Conservation (phyloP, 768 basidiomycete species). For the Gyrodon lividus region DNA sequence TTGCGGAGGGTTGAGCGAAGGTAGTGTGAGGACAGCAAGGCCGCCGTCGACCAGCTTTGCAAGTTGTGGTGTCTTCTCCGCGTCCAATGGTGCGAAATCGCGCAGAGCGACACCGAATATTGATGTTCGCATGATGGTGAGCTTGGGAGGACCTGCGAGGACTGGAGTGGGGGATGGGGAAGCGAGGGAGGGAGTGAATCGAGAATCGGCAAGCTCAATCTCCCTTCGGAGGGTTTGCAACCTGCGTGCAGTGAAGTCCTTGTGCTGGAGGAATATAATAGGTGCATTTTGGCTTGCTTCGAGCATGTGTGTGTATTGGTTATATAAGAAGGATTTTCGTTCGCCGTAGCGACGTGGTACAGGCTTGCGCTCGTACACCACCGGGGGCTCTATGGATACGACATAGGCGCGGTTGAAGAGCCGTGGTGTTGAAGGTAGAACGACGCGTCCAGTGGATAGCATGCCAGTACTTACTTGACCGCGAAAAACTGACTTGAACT, state of each 20-base stretch:
- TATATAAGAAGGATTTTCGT: constrained; percentile 80
- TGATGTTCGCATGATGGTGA: constrained; percentile 73
- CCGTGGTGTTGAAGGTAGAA: constrained; percentile 11
- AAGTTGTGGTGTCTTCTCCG: constrained; percentile 48
- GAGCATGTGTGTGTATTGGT: constrained; percentile 76
- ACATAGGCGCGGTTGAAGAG: constrained; percentile 46
- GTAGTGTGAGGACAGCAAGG: constrained; percentile 63
- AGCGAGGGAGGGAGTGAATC: constrained; percentile 31
- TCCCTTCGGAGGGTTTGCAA: constrained; percentile 69
- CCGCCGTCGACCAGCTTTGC: constrained; percentile 56
- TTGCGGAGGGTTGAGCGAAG: constrained; percentile 70
- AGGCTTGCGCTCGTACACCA: constrained; percentile 51
- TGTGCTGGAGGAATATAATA: constrained; percentile 76
- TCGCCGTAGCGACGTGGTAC: constrained; percentile 68
- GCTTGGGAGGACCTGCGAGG: constrained; percentile 42
- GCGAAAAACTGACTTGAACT: neutral
- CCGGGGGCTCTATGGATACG: constrained; percentile 53
- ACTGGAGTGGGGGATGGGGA: constrained; percentile 34
- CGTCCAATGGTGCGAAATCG: constrained; percentile 52
- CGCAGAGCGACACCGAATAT: constrained; percentile 79
- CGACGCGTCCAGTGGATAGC: constrained; percentile 4
- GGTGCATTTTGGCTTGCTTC: constrained; percentile 53
- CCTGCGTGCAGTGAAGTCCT: constrained; percentile 68
- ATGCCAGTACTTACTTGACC: constrained; percentile 14
- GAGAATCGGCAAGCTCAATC: constrained; percentile 55